Conservation (phyloP, 805 yeast species). For the Hanseniaspora thailandica region DNA sequence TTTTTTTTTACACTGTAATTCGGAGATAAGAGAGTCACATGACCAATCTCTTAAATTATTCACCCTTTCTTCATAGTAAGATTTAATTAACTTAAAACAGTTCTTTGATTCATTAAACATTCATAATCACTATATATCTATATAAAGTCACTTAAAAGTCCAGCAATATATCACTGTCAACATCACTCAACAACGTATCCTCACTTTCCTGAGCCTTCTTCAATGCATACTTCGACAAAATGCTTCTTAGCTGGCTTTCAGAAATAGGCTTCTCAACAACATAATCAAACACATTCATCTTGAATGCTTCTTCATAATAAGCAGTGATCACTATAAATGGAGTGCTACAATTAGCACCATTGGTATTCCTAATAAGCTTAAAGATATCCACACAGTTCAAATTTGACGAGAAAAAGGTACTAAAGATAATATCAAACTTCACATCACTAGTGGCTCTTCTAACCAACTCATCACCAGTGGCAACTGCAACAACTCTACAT, state of each 20-base stretch:
- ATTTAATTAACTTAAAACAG: no score
- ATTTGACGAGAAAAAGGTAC: slow-evolving; percentile 58
- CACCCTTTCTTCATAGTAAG: no score
- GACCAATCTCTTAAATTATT: no score
- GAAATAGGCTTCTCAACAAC: slow-evolving; percentile 61
- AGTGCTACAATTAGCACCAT: slow-evolving; percentile 63
- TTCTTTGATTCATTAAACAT: no score
- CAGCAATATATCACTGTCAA: slow-evolving; percentile 18
- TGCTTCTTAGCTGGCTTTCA: slow-evolving; percentile 21
- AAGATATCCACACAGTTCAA: slow-evolving; percentile 66
- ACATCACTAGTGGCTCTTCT: slow-evolving; percentile 73
- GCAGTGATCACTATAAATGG: slow-evolving; percentile 69
- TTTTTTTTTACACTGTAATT: no score
- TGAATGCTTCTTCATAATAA: slow-evolving; percentile 55
- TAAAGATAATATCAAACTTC: slow-evolving; percentile 70
- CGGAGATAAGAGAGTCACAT: no score
- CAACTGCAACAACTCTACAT: slow-evolving; percentile 66
- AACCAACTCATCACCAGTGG: slow-evolving; percentile 71
- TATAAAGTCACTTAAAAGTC: neutral
- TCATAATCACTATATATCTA: neutral
- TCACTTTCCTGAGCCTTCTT: slow-evolving; percentile 26
- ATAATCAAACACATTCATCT: slow-evolving; percentile 43
- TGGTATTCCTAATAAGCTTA: slow-evolving; percentile 61
- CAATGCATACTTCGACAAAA: slow-evolving; percentile 26
- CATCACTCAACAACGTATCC: slow-evolving; percentile 27